These are phyloP conservation scores for Termitomyces sp. DNA, from an alignment of 768 basidiomycete genomes.

Conservation along the genomic window DNA sequence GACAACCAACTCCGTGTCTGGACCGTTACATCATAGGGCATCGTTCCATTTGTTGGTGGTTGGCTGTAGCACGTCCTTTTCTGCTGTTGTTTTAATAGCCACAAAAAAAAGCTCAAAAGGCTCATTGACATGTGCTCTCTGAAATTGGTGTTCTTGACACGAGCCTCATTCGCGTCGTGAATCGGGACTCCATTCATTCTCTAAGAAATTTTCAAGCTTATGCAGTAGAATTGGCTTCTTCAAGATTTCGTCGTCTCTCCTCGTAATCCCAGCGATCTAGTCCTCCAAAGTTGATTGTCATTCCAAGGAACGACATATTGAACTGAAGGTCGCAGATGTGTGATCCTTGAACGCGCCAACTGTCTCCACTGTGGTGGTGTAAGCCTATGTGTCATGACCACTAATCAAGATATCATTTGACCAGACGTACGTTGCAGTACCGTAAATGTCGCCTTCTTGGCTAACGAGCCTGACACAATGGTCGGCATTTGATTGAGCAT, in stretches of 20 bases:
- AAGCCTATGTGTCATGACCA: background rate
- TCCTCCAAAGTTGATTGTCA: conserved; percentile 76
- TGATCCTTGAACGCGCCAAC: conserved; percentile 70
- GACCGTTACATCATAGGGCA: conserved; percentile 69
- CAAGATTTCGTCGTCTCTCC: conserved; percentile 62
- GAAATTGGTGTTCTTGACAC: background rate
- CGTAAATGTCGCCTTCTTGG: conserved; percentile 60
- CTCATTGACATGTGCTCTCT: conserved; percentile 8
- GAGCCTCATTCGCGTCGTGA: background rate
- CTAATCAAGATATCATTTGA: background rate
- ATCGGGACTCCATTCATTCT: background rate
- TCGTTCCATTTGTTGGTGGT: conserved; percentile 17
- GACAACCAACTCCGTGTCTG: conserved; percentile 93
- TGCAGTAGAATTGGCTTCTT: conserved; percentile 36
- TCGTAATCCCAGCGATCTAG: conserved; percentile 67
- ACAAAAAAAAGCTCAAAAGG: conserved; percentile 28
- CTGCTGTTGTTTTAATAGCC: conserved; percentile 17
- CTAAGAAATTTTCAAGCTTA: background rate
- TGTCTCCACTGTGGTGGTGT: conserved; percentile 57
- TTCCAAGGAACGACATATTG: conserved; percentile 52
- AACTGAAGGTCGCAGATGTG: conserved; percentile 75
- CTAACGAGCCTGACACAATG: conserved; percentile 66
- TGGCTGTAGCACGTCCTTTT: conserved; percentile 15
- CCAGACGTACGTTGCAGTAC: conserved; percentile 68
- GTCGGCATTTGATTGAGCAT: conserved; percentile 60